Evolutionary conservation across 2,329 filamentous ascomycete genomes (phyloP).

Genomic region (Botryotinia globosa): DNA sequence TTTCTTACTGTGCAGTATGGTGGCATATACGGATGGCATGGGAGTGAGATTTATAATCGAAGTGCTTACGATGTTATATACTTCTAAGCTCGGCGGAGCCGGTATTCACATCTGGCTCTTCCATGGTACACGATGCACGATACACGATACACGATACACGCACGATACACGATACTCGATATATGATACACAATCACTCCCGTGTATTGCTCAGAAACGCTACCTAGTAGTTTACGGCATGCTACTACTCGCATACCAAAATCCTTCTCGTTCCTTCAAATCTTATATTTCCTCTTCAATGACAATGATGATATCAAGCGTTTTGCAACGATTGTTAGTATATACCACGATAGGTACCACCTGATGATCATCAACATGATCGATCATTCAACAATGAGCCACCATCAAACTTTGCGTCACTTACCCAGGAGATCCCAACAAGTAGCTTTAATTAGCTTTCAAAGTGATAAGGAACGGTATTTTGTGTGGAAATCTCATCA

Average conservation of each 20-base stretch:
- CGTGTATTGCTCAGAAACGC: constrained; percentile 3
- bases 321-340: neutral
- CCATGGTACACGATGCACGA: neutral
- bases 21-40: neutral
- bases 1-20: neutral
- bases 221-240: neutral
- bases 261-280: constrained; percentile 18
- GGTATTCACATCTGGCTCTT: neutral
- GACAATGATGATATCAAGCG: neutral
- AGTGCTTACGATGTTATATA: neutral
- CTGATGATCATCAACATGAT: constrained; percentile 4
- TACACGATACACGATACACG: neutral
- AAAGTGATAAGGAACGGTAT: neutral
- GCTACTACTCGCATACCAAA: neutral
- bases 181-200: neutral
- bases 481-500: constrained; percentile 11
- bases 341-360: neutral
- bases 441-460: neutral
- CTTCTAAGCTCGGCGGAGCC: neutral
- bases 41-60: neutral
- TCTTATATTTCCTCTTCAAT: neutral
- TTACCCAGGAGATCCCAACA: neutral
- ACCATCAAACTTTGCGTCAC: neutral
- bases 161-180: neutral
- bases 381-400: neutral